Conservation (phyloP, 176 grass and related monocot species). For the Eragrostis nindensis region DNA sequence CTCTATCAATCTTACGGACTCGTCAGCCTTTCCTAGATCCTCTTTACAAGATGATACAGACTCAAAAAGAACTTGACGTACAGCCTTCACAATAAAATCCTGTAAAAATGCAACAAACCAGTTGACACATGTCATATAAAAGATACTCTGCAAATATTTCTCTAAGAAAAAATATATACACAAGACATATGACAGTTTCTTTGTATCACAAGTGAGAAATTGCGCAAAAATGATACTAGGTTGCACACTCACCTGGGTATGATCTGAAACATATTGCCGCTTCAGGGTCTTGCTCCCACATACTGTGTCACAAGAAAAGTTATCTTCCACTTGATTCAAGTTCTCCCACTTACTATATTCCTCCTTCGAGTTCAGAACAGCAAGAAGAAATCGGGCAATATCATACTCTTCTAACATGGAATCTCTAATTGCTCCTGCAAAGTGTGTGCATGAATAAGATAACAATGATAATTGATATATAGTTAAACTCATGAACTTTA, state of each 20-base stretch:
- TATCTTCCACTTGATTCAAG: conserved; percentile 36
- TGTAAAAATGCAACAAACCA: conserved; percentile 34
- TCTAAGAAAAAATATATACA: background rate
- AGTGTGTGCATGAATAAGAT: conserved; percentile 13
- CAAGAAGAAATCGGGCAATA: conserved; percentile 58
- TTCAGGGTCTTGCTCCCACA: conserved; percentile 23
- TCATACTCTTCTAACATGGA: conserved; percentile 53
- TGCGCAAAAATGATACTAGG: conserved; percentile 8
- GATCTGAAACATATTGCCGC: conserved; percentile 67
- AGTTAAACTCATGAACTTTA: conserved; percentile 11
- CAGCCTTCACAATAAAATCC: conserved; percentile 67
- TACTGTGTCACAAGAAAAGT: conserved; percentile 8
- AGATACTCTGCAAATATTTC: background rate
- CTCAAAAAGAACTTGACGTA: conserved; percentile 47
- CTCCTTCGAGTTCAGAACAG: conserved; percentile 53
- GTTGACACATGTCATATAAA: conserved; percentile 1
- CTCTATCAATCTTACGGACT: conserved; percentile 55
- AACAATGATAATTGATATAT: conserved; percentile 38
- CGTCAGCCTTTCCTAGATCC: conserved; percentile 41
- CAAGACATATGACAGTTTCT: background rate
- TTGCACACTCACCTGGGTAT: conserved; percentile 57
- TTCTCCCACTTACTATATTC: conserved; percentile 53
- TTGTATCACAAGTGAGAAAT: conserved; percentile 4
- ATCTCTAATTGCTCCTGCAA: conserved; percentile 65
- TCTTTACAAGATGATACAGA: conserved; percentile 54